Evolutionary conservation across 2,329 filamentous ascomycete genomes (phyloP), one percentile per base, ranked within the genome.

Genomic region (Incumbomyces lentus): DNA sequence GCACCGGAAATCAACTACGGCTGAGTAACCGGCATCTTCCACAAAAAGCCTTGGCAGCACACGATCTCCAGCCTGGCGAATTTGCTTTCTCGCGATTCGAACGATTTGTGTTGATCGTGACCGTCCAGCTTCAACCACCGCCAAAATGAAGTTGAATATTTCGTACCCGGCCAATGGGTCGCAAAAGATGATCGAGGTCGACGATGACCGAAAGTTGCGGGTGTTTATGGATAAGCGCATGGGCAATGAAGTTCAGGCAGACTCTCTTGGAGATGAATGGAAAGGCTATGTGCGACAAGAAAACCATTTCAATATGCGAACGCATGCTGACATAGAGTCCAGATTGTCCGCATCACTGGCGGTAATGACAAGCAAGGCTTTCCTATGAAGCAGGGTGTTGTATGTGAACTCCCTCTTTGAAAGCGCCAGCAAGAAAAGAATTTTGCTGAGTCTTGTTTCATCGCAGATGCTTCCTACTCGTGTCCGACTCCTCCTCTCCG

Each of bases 341-440:
- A 58, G 56, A 56, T 58, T 40, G 47, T 58, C 51, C 55, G 55
- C 48, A 96, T 98, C 78, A 98, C 92, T 65, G 93, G 92, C 68
- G 92, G 93, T 70, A 98, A 98, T 85, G 92, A 98, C 86, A 98
- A 98, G 87, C 93, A 98, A 81, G 92, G 92, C 78, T 98, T 98
- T 82, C 92, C 92, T 64, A 98, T 98, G 92, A 98, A 98, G 88
- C 93, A 98, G 84, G 92, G 92, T 80, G 86, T 94, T 64, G 68
- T 71, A 70, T 62, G 68, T 69, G 52, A 43, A 53, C 56, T 54
- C 53, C 57, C 53, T 55, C 47, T 45, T 55, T 49, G 51, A 56
- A 59, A 57, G 55, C 50, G 52, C 48, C 55, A 54, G 49, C 52
- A 51, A 55, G 49, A 37, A 44, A 51, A 26, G 22, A n/a, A 34